These are phyloP conservation scores for Brettanomyces bruxellensis DNA, from an alignment of 805 yeast species.

Conservation along the genomic window DNA sequence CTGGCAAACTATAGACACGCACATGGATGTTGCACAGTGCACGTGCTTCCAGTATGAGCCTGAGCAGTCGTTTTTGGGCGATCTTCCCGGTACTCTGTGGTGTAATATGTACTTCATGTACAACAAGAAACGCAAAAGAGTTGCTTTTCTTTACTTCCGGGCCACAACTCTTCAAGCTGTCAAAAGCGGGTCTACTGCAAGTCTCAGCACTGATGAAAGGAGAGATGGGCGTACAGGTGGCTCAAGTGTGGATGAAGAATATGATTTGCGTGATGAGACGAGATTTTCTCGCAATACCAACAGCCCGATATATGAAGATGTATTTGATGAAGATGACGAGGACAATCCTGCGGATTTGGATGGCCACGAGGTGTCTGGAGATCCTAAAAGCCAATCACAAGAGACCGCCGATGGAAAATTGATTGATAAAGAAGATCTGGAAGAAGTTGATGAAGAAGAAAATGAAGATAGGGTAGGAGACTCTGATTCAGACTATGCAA, in stretches of 20 bases:
- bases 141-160: slow-evolving; percentile 72
- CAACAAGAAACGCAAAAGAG: slow-evolving; percentile 86
- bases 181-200: background rate
- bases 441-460: background rate
- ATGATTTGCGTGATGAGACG: slow-evolving; percentile 23
- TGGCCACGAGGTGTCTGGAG: slow-evolving; percentile 5
- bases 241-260: slow-evolving; percentile 22
- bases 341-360: slow-evolving; percentile 30
- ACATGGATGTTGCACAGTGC: slow-evolving; percentile 65
- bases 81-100: slow-evolving; percentile 54
- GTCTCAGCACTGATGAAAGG: background rate
- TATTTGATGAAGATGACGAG: slow-evolving; percentile 29
- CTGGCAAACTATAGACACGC: slow-evolving; percentile 82
- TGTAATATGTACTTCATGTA: slow-evolving; percentile 84
- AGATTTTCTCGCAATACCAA: slow-evolving; percentile 11
- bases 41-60: slow-evolving; percentile 56
- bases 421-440: slow-evolving; percentile 14
- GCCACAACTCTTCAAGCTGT: slow-evolving; percentile 23
- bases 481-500: slow-evolving; percentile 30
- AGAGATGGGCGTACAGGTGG: slow-evolving; percentile 18
- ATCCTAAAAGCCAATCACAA: too few relatives aligned
- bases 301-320: slow-evolving; percentile 24
- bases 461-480: slow-evolving; percentile 31
- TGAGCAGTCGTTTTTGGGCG: slow-evolving; percentile 58
- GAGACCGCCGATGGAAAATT: background rate